Conservation (phyloP, 805 yeast species). For the Suhomyces sp. region DNA sequence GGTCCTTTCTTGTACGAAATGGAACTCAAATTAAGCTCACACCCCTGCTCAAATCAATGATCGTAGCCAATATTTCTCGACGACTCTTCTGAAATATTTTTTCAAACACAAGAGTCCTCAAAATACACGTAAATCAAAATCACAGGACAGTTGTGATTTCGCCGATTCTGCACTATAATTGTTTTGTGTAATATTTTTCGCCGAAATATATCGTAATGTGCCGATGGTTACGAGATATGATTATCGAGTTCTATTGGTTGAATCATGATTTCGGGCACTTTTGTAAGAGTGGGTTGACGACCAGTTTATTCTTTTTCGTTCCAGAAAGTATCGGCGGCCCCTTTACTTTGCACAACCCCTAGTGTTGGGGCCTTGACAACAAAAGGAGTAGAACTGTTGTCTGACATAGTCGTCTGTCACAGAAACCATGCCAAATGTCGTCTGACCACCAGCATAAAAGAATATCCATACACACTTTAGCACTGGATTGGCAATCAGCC, state of each 20-base stretch:
- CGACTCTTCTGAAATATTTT: neutral
- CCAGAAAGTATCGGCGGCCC: neutral
- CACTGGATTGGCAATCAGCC: neutral
- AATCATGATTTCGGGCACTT: neutral
- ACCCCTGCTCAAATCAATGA: neutral
- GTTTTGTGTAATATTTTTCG: constrained; percentile 7
- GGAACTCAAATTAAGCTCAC: neutral
- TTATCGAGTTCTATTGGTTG: neutral
- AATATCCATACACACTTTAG: neutral
- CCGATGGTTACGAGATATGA: neutral
- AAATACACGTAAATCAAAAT: neutral
- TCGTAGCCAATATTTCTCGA: neutral
- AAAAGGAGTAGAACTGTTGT: neutral
- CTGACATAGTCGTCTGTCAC: neutral
- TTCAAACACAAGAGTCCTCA: neutral
- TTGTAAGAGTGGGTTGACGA: neutral
- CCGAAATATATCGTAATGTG: constrained; percentile 5
- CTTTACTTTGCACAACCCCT: neutral
- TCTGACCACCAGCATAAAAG: neutral
- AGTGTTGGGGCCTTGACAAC: neutral
- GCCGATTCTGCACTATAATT: neutral
- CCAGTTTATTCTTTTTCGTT: neutral
- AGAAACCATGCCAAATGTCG: neutral
- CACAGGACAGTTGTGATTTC: neutral
- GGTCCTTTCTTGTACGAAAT: neutral